Conservation (phyloP, 768 basidiomycete species). For the Calvatia gigantea region DNA sequence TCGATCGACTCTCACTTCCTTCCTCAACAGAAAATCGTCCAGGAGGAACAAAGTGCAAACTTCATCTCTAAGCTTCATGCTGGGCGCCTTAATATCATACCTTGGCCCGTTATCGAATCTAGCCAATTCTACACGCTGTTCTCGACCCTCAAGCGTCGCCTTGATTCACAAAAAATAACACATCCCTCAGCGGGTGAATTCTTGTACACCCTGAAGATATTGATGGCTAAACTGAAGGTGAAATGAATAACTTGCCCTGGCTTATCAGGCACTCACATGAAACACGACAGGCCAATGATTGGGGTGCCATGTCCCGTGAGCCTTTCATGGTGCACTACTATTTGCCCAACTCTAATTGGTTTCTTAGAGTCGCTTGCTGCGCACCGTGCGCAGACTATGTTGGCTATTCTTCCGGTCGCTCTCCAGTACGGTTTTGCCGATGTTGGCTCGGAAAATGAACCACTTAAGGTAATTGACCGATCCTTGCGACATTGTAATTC, state of each 20-base stretch:
- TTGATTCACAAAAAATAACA: slow-evolving; percentile 47
- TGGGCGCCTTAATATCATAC: slow-evolving; percentile 53
- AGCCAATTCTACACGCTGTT: slow-evolving; percentile 59
- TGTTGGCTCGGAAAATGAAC: slow-evolving; percentile 40
- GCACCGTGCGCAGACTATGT: slow-evolving; percentile 43
- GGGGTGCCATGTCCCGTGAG: slow-evolving; percentile 63
- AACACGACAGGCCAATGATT: slow-evolving; percentile 51
- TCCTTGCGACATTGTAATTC: not conserved
- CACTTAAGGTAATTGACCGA: slow-evolving; percentile 39
- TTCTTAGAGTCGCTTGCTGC: slow-evolving; percentile 42
- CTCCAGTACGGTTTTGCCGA: slow-evolving; percentile 46
- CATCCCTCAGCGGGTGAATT: slow-evolving; percentile 53
- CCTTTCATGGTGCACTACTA: not conserved
- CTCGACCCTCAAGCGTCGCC: slow-evolving; percentile 36
- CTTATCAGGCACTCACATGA: not conserved
- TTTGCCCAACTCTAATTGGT: not conserved
- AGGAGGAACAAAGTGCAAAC: slow-evolving; percentile 56
- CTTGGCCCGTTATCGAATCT: slow-evolving; percentile 68
- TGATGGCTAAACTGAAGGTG: slow-evolving; percentile 69
- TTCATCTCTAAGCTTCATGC: slow-evolving; percentile 60
- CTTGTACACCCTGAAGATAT: slow-evolving; percentile 51
- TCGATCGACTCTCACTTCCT: not conserved
- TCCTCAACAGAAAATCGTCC: slow-evolving; percentile 47
- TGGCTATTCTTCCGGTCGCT: slow-evolving; percentile 40
- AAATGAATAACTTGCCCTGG: not conserved